phyloP scores from a whole-genome alignment of 2,329 filamentous ascomycete genomes.

The Pyricularia grisea region DNA sequence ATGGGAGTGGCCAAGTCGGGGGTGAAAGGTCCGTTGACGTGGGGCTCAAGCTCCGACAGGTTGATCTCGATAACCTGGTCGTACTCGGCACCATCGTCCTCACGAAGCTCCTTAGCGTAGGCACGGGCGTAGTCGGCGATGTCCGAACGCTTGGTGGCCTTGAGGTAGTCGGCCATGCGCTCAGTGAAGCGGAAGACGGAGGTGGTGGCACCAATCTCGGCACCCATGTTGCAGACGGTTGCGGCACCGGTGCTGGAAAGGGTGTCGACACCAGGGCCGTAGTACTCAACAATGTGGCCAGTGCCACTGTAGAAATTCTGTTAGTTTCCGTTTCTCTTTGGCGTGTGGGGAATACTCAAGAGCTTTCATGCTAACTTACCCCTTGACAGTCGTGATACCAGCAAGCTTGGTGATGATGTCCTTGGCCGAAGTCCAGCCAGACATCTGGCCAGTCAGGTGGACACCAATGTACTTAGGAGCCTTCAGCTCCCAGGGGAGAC shows the following conservation, averaged over 20 bases:
- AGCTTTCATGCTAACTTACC: conserved; percentile 21
- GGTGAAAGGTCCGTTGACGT: conserved; percentile 98
- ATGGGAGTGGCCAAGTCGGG: conserved; percentile 96
- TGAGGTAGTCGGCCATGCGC: conserved; percentile 93
- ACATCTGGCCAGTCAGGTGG: conserved; percentile 80
- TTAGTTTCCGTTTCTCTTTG: not conserved
- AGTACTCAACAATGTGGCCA: conserved; percentile 78
- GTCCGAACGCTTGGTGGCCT: conserved; percentile 77
- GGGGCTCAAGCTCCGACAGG: conserved; percentile 86
- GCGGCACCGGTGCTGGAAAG: conserved; percentile 81
- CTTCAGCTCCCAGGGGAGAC: conserved; percentile 96
- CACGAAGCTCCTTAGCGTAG: conserved; percentile 77
- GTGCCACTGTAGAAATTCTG: conserved; percentile 48
- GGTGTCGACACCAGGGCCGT: conserved; percentile 37
- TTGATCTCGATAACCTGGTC: conserved; percentile 96
- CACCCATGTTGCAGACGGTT: conserved; percentile 64
- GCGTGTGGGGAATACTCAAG: not conserved
- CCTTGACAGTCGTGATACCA: conserved; percentile 94
- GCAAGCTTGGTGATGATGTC: conserved; percentile 97
- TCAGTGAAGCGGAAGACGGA: conserved; percentile 98
- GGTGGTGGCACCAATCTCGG: conserved; percentile 77
- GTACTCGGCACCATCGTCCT: conserved; percentile 88
- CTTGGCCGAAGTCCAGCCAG: conserved; percentile 90
- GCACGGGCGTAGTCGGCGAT: conserved; percentile 84
- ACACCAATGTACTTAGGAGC: conserved; percentile 96